phyloP scores from a whole-genome alignment of 371 early-diverging fungal species.

The Haplosporangium sp. region DNA sequence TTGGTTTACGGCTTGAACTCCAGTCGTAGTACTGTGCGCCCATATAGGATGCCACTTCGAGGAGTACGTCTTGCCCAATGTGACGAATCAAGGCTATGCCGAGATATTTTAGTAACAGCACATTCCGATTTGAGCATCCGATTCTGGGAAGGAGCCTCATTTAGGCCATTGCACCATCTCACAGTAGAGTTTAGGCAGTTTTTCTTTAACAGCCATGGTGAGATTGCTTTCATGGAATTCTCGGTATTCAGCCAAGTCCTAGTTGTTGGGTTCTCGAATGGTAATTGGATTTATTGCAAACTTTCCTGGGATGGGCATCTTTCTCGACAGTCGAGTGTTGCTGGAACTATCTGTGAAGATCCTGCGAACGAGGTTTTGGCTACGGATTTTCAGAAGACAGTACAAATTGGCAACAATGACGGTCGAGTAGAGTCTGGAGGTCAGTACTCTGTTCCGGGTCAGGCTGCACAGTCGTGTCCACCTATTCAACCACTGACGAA shows the following conservation, averaged over 20 bases:
- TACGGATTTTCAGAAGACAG: neutral
- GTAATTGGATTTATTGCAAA: slow-evolving; percentile 40
- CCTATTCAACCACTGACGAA: neutral
- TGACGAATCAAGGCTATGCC: slow-evolving; percentile 61
- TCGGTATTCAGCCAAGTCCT: slow-evolving; percentile 33
- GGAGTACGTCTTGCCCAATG: slow-evolving; percentile 60
- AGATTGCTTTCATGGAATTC: slow-evolving; percentile 38
- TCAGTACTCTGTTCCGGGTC: neutral
- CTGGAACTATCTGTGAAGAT: slow-evolving; percentile 5
- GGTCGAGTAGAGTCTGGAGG: neutral
- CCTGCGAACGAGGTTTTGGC: slow-evolving; percentile 13
- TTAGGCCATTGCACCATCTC: slow-evolving; percentile 62
- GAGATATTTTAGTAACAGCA: slow-evolving; percentile 64
- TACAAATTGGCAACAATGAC: neutral
- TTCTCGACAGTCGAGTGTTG: slow-evolving; percentile 22
- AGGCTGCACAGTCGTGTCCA: neutral
- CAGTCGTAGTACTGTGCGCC: neutral
- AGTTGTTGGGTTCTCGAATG: slow-evolving; percentile 58
- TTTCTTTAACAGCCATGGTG: slow-evolving; percentile 57
- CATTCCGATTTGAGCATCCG: slow-evolving; percentile 61
- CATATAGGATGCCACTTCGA: slow-evolving; percentile 60
- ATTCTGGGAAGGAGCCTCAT: slow-evolving; percentile 67
- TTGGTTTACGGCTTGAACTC: slow-evolving; percentile 22
- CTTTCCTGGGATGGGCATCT: slow-evolving; percentile 9
- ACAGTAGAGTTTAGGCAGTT: slow-evolving; percentile 58